Evolutionary conservation across 2,329 filamentous ascomycete genomes (phyloP).

Genomic region (Colletotrichum endophyticum): DNA sequence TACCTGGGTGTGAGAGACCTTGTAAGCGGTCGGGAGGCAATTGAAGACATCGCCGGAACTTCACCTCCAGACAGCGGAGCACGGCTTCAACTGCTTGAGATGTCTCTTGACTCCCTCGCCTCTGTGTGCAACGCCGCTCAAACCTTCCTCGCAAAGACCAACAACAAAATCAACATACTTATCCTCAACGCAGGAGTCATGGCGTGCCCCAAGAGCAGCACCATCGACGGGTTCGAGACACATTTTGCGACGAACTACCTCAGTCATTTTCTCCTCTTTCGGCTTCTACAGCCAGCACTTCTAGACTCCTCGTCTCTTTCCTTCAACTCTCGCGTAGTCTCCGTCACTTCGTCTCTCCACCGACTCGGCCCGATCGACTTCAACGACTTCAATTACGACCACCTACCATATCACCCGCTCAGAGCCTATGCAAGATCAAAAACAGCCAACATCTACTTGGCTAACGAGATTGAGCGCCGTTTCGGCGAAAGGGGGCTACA

Average conservation of each 20-base stretch:
- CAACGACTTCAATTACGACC: slow-evolving; percentile 28
- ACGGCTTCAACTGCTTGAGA: background rate
- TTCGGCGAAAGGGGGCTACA: slow-evolving; percentile 39
- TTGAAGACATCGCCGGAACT: slow-evolving; percentile 19
- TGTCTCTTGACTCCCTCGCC: slow-evolving; percentile 20
- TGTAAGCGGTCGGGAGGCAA: slow-evolving; percentile 31
- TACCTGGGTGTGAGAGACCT: slow-evolving; percentile 38
- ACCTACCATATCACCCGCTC: slow-evolving; percentile 33
- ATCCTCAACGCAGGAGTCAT: slow-evolving; percentile 35
- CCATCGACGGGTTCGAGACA: slow-evolving; percentile 25
- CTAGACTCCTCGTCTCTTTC: slow-evolving; percentile 38
- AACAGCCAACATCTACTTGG: slow-evolving; percentile 53
- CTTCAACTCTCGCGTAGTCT: slow-evolving; percentile 51
- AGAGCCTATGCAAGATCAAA: slow-evolving; percentile 53
- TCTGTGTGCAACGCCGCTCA: slow-evolving; percentile 22
- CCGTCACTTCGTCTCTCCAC: slow-evolving; percentile 48
- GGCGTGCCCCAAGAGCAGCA: background rate
- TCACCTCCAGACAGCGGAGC: background rate
- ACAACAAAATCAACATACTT: slow-evolving; percentile 27
- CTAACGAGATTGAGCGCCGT: slow-evolving; percentile 24
- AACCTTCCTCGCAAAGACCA: slow-evolving; percentile 29
- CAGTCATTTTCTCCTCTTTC: slow-evolving; percentile 57
- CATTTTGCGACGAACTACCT: slow-evolving; percentile 61
- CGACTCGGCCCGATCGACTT: slow-evolving; percentile 30
- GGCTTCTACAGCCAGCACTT: slow-evolving; percentile 51